Evolutionary conservation across 2,329 filamentous ascomycete species (phyloP), one percentile per base, ranked within the genome.

Genomic region (Cucurbitaria berberidis): DNA sequence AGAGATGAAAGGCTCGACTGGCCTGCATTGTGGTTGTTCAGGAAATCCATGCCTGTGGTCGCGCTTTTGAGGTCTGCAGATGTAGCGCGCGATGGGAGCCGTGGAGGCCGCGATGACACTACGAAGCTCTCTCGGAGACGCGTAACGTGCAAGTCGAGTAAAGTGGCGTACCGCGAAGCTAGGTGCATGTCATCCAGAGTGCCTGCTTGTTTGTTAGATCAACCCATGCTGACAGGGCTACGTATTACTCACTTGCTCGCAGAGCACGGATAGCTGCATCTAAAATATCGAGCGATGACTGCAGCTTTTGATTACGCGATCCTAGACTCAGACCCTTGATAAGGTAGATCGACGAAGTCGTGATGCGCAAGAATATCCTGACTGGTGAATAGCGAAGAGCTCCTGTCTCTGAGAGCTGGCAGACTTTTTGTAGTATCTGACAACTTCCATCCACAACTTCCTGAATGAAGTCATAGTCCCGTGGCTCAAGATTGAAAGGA

Each of bases 381-480:
- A 83, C 80, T 0, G 82, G 83, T 0, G 78, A 81, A 56, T 81
- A 84, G 3, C 78, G 76, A n/a, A 85, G 70, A 6, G 69, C 70
- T 0, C 74, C 74, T 2, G 72, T 74, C 22, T 83, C 77, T 2
- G 78, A 77, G 1, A 85, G 74, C 35, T 80, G 75, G 0, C 74
- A 78, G 2, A 81, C 79, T 43, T 79, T 82, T 42, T 80, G 72
- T 3, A 84, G 68, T 24, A 83, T 82, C 46, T 82, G 74, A 39
- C 80, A 80, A 52, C 80, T 82, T 1, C 80, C 80, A 18, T 84
- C 80, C 3, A 84, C 81, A 1, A 84, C 82, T 62, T 84, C 81
- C 63, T 80, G 78, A 13, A 84, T 82, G 57, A 83, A 84, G 30
- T 79, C 77, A 48, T 82, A 83, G 59, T 85, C 82, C 42, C 77